Conservation (phyloP, 176 grass and related monocot genomes). For the Zea luxurians region DNA sequence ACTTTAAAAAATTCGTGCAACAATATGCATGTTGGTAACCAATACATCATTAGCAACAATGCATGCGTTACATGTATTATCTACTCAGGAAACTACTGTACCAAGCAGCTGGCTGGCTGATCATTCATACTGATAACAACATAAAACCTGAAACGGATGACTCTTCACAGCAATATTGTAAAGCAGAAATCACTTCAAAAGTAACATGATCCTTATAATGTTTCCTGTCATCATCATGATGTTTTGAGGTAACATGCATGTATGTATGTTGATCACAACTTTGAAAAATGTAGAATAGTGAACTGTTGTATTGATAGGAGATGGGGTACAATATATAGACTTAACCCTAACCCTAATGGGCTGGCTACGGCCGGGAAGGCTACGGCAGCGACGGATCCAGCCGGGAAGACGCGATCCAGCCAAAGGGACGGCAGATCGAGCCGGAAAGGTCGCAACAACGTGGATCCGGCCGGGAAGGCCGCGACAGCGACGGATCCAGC, state of each 20-base stretch:
- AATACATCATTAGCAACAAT: conserved; percentile 14
- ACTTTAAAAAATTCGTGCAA: too few species aligned
- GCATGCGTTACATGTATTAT: conserved; percentile 1
- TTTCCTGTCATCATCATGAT: conserved; percentile 13
- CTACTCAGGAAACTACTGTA: conserved; percentile 9
- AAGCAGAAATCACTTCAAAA: conserved; percentile 23
- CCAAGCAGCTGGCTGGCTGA: conserved; percentile 17
- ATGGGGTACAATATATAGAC: too few species aligned
- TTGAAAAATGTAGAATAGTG: too few species aligned
- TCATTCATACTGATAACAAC: conserved; percentile 31
- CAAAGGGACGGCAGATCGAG: too few species aligned
- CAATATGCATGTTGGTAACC: conserved; percentile 2
- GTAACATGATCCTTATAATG: conserved; percentile 5
- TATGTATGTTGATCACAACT: background rate
- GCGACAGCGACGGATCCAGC: too few species aligned
- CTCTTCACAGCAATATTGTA: conserved; percentile 13
- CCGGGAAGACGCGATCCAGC: too few species aligned
- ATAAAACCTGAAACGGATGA: conserved; percentile 15
- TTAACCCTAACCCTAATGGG: too few species aligned
- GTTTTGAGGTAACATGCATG: conserved; percentile 9
- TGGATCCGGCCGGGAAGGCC: too few species aligned
- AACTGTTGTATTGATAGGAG: too few species aligned
- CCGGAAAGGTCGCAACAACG: too few species aligned
- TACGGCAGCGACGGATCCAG: too few species aligned
- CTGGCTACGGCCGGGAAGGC: too few species aligned